A percentile compares a stretch with the other conserved stretches of the same genome.
phyloP scores from a whole-genome alignment of 2,329 filamentous ascomycete species.

The Didymella pomorum region DNA sequence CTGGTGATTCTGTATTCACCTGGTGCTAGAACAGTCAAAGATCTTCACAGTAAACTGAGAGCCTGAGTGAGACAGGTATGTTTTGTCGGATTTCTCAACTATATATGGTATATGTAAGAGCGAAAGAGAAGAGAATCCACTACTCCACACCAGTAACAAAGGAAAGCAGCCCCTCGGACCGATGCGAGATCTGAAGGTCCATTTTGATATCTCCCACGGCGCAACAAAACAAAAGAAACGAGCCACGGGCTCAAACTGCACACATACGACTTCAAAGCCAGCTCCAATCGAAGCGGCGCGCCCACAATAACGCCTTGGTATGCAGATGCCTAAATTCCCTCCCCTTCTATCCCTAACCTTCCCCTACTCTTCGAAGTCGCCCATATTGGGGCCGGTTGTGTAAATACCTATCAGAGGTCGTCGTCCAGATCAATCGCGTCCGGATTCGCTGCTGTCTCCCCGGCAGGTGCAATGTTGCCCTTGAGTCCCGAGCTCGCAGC shows the following conservation, averaged over 20 bases:
- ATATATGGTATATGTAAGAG: not conserved
- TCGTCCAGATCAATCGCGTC: constrained; percentile 85
- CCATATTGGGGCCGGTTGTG: too few species aligned
- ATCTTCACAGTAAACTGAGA: too few species aligned
- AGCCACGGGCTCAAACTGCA: not conserved
- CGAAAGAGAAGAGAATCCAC: not conserved
- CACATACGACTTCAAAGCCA: not conserved
- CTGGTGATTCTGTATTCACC: too few species aligned
- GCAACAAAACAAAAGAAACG: not conserved
- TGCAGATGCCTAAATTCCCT: constrained; percentile 1
- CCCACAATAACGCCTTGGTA: not conserved
- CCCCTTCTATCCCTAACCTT: not conserved
- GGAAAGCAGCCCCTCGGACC: not conserved
- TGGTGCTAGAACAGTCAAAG: too few species aligned
- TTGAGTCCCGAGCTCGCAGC: constrained; percentile 79
- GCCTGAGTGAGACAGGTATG: not conserved
- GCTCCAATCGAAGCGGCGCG: not conserved
- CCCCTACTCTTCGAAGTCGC: too few species aligned
- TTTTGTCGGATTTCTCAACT: not conserved
- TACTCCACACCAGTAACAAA: not conserved
- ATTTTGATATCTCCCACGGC: not conserved
- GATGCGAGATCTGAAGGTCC: not conserved
- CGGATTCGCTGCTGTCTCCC: constrained; percentile 69
- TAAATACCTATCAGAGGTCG: constrained; percentile 26
- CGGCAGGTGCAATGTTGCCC: constrained; percentile 62